phyloP scores from a whole-genome alignment of 2,329 filamentous ascomycete genomes.

The Colletotrichum phormii region DNA sequence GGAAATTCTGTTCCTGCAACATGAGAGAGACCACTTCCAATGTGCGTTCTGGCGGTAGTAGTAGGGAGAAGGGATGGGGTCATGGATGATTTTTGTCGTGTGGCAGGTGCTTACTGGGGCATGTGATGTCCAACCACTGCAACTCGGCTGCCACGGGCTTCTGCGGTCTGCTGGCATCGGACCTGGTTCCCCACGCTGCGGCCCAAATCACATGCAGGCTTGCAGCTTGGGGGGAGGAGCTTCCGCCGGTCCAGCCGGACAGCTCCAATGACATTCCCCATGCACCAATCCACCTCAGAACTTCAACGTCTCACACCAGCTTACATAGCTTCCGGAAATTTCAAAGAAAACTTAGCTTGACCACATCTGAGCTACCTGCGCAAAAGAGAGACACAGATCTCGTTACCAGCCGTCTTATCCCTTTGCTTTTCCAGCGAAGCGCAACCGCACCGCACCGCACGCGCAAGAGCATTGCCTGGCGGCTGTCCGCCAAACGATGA shows the following conservation, averaged over 20 bases:
- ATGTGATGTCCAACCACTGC: conserved; percentile 16
- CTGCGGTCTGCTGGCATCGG: conserved; percentile 1
- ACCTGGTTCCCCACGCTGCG: conserved; percentile 8
- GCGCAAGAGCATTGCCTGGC: background rate
- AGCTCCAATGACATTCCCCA: conserved; percentile 9
- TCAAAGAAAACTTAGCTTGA: background rate
- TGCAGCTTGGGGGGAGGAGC: background rate
- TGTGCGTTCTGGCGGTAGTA: background rate
- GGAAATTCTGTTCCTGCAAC: background rate
- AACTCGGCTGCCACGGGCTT: background rate
- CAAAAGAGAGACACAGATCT: background rate
- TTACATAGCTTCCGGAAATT: background rate
- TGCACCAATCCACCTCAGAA: background rate
- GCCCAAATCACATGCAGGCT: conserved; percentile 33
- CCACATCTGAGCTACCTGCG: background rate
- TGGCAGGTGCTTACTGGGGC: conserved; percentile 13
- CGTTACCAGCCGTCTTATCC: background rate
- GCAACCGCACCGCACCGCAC: background rate
- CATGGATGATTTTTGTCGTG: background rate
- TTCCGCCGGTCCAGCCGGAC: conserved; percentile 9
- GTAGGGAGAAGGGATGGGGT: background rate
- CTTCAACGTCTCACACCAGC: background rate
- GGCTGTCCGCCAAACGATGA: conserved; percentile 25
- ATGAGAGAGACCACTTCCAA: background rate
- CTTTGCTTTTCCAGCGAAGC: background rate